Conservation (phyloP, 164 flowering plant species). For the Magnolia kwangsiensis region DNA sequence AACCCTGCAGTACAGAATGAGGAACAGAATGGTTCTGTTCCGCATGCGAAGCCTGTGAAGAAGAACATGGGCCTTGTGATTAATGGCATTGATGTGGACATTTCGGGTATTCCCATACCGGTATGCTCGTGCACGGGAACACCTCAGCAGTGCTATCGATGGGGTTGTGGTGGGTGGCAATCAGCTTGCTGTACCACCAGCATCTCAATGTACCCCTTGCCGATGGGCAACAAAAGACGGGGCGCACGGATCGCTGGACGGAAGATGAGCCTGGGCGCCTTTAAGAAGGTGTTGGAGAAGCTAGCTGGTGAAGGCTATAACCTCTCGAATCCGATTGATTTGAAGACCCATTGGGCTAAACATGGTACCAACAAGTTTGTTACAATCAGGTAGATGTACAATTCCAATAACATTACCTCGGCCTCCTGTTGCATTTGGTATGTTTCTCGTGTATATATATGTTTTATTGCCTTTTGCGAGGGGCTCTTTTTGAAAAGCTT, state of each 20-base stretch:
- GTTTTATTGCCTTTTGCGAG: neutral
- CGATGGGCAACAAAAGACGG: constrained; percentile 85
- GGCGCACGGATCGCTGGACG: constrained; percentile 92
- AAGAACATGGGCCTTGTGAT: constrained; percentile 58
- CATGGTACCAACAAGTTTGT: constrained; percentile 96
- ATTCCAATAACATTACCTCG: constrained; percentile 18
- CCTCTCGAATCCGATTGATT: constrained; percentile 72
- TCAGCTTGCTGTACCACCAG: constrained; percentile 90
- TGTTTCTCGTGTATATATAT: neutral
- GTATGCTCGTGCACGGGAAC: constrained; percentile 82
- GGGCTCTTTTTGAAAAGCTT: constrained; percentile 23
- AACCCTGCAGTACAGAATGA: constrained; percentile 32
- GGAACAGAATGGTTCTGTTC: constrained; percentile 33
- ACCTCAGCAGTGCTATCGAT: constrained; percentile 83
- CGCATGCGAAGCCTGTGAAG: constrained; percentile 46
- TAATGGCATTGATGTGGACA: constrained; percentile 77
- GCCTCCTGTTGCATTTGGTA: neutral
- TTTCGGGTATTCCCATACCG: constrained; percentile 75
- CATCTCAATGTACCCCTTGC: constrained; percentile 74
- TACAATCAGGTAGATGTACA: constrained; percentile 66
- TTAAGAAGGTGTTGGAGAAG: constrained; percentile 89
- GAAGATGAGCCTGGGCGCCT: constrained; percentile 94
- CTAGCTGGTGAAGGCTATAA: constrained; percentile 69
- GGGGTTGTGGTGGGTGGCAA: constrained; percentile 99
- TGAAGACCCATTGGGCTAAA: constrained; percentile 86